phyloP scores from a whole-genome alignment of 2,329 filamentous ascomycete species.

The Neocucurbitaria cava region DNA sequence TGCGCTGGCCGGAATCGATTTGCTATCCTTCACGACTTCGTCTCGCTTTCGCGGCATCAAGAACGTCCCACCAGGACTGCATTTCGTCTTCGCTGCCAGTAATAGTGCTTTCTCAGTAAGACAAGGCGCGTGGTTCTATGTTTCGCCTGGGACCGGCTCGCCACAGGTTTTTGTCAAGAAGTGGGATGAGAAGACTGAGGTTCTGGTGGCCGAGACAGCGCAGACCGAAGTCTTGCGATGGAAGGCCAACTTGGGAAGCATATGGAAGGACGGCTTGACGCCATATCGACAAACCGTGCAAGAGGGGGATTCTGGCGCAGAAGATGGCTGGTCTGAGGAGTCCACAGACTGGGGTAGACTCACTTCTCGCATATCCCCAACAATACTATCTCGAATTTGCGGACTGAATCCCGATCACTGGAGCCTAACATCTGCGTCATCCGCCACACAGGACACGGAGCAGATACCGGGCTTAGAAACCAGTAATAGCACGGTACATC shows the following conservation, averaged over 20 bases:
- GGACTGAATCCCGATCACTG: conserved; percentile 57
- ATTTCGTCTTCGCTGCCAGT: conserved; percentile 67
- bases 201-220: conserved; percentile 52
- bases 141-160: conserved; percentile 50
- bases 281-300: conserved; percentile 56
- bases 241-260: conserved; percentile 62
- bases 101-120: conserved; percentile 66
- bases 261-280: conserved; percentile 62
- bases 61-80: conserved; percentile 63
- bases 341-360: conserved; percentile 61
- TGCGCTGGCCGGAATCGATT: conserved; percentile 61
- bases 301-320: conserved; percentile 32
- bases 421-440: conserved; percentile 65
- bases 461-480: conserved; percentile 63
- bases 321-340: conserved; percentile 50
- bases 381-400: conserved; percentile 59
- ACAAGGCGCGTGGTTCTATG: conserved; percentile 67
- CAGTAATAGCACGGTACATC: conserved; percentile 37
- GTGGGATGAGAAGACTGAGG: conserved; percentile 60
- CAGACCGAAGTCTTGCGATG: conserved; percentile 54
- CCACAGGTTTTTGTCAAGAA: conserved; percentile 61
- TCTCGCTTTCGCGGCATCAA: conserved; percentile 68
- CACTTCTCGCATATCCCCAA: conserved; percentile 58
- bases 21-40: conserved; percentile 68
- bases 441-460: conserved; percentile 63